phyloP scores from a whole-genome alignment of 1,284 basidiomycete genomes.

The Volvariella surrecta region DNA sequence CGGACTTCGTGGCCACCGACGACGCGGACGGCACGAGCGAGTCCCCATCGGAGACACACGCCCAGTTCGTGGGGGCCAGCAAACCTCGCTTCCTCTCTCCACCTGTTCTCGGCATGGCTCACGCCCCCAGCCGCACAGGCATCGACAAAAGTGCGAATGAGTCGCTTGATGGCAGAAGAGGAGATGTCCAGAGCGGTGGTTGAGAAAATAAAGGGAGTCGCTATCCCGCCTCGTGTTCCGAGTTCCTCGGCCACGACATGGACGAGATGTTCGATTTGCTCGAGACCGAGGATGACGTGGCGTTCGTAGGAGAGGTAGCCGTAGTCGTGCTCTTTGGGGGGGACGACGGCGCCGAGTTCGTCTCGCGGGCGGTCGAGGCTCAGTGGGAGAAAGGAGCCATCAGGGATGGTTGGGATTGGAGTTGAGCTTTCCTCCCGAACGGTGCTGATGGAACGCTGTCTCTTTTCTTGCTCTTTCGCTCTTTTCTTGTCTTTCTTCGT shows the following conservation, averaged over 20 bases:
- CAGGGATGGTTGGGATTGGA: slow-evolving; percentile 35
- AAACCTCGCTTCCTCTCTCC: slow-evolving; percentile 74
- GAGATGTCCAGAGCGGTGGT: slow-evolving; percentile 80
- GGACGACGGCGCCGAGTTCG: slow-evolving; percentile 20
- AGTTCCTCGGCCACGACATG: slow-evolving; percentile 67
- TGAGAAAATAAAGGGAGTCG: slow-evolving; percentile 85
- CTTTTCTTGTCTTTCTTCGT: slow-evolving; percentile 50
- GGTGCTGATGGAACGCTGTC: slow-evolving; percentile 27
- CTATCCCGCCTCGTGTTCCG: slow-evolving; percentile 66
- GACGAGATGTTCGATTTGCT: slow-evolving; percentile 66
- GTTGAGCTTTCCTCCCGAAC: slow-evolving; percentile 15
- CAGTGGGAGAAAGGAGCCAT: slow-evolving; percentile 55
- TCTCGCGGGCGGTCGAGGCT: slow-evolving; percentile 41
- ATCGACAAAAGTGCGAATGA: slow-evolving; percentile 69
- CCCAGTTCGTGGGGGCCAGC: slow-evolving; percentile 81
- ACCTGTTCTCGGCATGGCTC: slow-evolving; percentile 44
- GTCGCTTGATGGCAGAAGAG: slow-evolving; percentile 56
- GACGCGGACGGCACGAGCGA: slow-evolving; percentile 62
- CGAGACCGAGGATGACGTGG: slow-evolving; percentile 68
- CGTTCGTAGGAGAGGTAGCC: slow-evolving; percentile 66
- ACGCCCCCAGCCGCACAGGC: slow-evolving; percentile 38
- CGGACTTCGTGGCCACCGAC: slow-evolving; percentile 59
- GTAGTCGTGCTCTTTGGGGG: slow-evolving; percentile 40
- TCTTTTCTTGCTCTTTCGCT: slow-evolving; percentile 31
- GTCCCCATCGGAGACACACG: slow-evolving; percentile 81